phyloP scores from a whole-genome alignment of 2,329 filamentous ascomycete genomes.

The Stylonectria norvegica region DNA sequence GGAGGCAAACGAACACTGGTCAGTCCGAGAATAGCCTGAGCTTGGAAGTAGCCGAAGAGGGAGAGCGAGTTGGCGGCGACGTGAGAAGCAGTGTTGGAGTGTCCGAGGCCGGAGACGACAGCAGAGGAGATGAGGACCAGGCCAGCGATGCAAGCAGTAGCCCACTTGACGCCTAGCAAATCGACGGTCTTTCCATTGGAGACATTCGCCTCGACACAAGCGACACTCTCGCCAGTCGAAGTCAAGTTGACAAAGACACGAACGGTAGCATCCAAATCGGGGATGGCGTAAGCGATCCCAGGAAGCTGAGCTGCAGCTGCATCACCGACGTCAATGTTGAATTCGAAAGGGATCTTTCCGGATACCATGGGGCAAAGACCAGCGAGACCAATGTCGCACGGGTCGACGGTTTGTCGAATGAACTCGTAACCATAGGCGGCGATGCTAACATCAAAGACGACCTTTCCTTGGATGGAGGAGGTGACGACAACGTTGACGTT shows the following conservation, averaged over 20 bases:
- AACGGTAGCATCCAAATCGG: constrained; percentile 85
- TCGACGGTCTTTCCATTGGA: constrained; percentile 93
- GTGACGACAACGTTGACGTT: constrained; percentile 74
- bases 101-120: constrained; percentile 82
- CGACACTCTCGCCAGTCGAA: constrained; percentile 59
- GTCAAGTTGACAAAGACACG: constrained; percentile 76
- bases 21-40: constrained; percentile 87
- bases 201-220: constrained; percentile 82
- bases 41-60: constrained; percentile 93
- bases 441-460: constrained; percentile 72
- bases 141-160: constrained; percentile 81
- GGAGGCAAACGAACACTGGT: constrained; percentile 78
- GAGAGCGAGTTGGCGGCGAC: constrained; percentile 90
- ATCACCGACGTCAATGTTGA: constrained; percentile 59
- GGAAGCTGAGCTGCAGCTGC: constrained; percentile 65
- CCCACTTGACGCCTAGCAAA: constrained; percentile 83
- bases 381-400: constrained; percentile 65
- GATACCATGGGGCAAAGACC: constrained; percentile 90
- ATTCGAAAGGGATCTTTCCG: constrained; percentile 72
- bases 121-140: constrained; percentile 81
- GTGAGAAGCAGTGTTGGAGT: constrained; percentile 91
- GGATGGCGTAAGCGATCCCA: constrained; percentile 81
- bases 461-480: constrained; percentile 77
- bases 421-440: constrained; percentile 80
- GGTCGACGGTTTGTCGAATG: constrained; percentile 65